A percentile compares a stretch with the other conserved stretches of the same genome.
phyloP scores from a whole-genome alignment of 495 filamentous ascomycete genomes.

The Endocarpon pusillum region DNA sequence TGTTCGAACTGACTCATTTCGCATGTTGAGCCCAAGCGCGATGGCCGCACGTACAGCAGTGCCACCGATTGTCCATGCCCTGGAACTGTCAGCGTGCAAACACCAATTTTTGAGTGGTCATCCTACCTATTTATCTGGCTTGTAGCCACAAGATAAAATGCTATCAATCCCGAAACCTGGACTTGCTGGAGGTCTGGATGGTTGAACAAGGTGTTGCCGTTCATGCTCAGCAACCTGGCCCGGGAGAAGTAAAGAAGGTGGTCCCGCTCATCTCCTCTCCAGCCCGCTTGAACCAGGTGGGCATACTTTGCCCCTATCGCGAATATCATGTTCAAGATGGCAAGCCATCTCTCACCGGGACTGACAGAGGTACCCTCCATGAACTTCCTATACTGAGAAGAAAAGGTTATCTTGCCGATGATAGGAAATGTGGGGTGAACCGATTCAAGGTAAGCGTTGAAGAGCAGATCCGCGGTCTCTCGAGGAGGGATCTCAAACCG shows the following conservation, averaged over 20 bases:
- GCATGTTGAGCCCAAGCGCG: slow-evolving; percentile 46
- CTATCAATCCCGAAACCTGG: slow-evolving; percentile 39
- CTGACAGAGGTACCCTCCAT: slow-evolving; percentile 9
- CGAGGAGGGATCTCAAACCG: slow-evolving; percentile 36
- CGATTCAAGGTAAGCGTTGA: slow-evolving; percentile 38
- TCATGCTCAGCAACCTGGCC: slow-evolving; percentile 40
- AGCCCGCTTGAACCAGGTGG: slow-evolving; percentile 33
- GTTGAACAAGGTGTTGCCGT: slow-evolving; percentile 32
- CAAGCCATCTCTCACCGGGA: slow-evolving; percentile 39
- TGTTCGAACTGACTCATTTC: slow-evolving; percentile 34
- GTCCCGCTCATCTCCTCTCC: slow-evolving; percentile 31
- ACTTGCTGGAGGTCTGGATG: slow-evolving; percentile 47
- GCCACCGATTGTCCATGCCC: slow-evolving; percentile 46
- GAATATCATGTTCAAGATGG: slow-evolving; percentile 48
- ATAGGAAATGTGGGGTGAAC: slow-evolving; percentile 47
- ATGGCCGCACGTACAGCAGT: slow-evolving; percentile 43
- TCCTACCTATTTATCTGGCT: slow-evolving; percentile 47
- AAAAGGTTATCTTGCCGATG: slow-evolving; percentile 31
- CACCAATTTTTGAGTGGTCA: background rate
- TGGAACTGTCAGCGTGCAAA: slow-evolving; percentile 10
- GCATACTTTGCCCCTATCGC: slow-evolving; percentile 44
- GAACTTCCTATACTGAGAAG: slow-evolving; percentile 27
- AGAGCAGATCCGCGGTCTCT: slow-evolving; percentile 32
- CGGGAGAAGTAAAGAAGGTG: slow-evolving; percentile 44
- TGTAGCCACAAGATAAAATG: slow-evolving; percentile 43